Evolutionary conservation across 371 early-diverging fungal species (phyloP), one percentile per base, ranked within the genome.

Genomic region (Paramicrosporidium saccamoebae): DNA sequence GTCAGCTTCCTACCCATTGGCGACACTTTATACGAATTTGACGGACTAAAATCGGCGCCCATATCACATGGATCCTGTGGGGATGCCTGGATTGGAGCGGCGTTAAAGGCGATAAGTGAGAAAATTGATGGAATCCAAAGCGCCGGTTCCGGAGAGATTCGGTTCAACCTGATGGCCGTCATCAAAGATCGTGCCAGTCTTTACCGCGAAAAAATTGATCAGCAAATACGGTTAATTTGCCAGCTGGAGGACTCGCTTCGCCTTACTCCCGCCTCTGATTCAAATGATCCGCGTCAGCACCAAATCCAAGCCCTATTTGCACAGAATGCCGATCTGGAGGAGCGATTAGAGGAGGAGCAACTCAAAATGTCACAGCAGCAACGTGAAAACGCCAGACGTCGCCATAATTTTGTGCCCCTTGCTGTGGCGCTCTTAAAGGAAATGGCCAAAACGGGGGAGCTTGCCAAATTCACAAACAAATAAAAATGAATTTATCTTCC

Each of bases 151-250:
- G 41, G 50, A 5, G 75, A 75, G 37, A 53, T 79, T 17, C 54
- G 71, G 21, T 81, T 79, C 31, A 74, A 66, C 36, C 38, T 81
- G 30, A 64, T 81, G 71, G 77, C 78, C 0, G 42, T 81, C 8
- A 62, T 58, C 4, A 46, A 51, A 14, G 64, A 64, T 28, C 54
- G 58, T 16, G 41, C 53, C 17, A 55, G 52, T 19, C 28, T 42
- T 12, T 48, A 52, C 21, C 32, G 50, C 20, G 44, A 58, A 13
- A 44, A 52, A 15, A 43, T 60, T 7, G 40, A 40, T 8, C 38
- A 46, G 14, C 30, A 59, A n/a, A 29, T 30, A 2, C 26, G 26
- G 1, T 31, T 29, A 12, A 41, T 33, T 6, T 22, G 31, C n/a
- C 26, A 27, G 12, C 22, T 46, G 12, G 35, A 36, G 24, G 35